Base-by-base conservation (phyloP, 2,329 filamentous ascomycete species). In the Hypoxylon sp. region DNA sequence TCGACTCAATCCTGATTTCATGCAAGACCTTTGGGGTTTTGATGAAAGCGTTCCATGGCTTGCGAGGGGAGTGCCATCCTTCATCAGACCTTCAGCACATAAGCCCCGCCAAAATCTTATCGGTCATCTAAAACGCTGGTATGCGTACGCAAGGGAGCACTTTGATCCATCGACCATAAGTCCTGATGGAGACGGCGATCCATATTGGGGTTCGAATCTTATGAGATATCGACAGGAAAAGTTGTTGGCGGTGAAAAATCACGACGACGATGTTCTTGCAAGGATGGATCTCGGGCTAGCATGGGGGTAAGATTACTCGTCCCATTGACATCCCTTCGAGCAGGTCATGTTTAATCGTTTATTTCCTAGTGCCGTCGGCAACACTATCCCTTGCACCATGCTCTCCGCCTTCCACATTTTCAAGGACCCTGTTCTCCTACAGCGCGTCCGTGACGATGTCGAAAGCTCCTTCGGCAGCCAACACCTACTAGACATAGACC, bases 171-270 rank as follows among this genome's bases (percentile, higher is more conserved):
- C 65, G 9, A 62, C 51, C 48, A 69, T 72, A 13, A 52, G 63
- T 2, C 19, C 48, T 2, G 72, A 73, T 22, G 69, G 69, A 3
- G 73, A 74, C 14, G 66, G 70, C 4, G 73, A 73, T 42, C 70
- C 70, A 3, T 66, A 67, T 29, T 74, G 70, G 72, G 71, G 71
- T 26, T 73, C 70, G n/a, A 55, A 52, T 2, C 54, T 69, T 60
- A 66, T 70, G 22, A 66, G 71, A 42, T 53, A 70, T 5, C 66
- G 66, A 6, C 70, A 73, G 42, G 63, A 69, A 42, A 61, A 65
- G 69, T 3, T 47, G 10, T 10, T 24, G 6, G 22, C 9, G 3
- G 22, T 47, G 22, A 26, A 47, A 26, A 37, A n/a, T n/a, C 13
- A 37, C 11, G 35, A 6, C 35, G 14, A 6, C 6, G 35, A 37